Evolutionary conservation across 2,329 filamentous ascomycete genomes (phyloP).

Genomic region (Paracorniculantispora psalliotae): DNA sequence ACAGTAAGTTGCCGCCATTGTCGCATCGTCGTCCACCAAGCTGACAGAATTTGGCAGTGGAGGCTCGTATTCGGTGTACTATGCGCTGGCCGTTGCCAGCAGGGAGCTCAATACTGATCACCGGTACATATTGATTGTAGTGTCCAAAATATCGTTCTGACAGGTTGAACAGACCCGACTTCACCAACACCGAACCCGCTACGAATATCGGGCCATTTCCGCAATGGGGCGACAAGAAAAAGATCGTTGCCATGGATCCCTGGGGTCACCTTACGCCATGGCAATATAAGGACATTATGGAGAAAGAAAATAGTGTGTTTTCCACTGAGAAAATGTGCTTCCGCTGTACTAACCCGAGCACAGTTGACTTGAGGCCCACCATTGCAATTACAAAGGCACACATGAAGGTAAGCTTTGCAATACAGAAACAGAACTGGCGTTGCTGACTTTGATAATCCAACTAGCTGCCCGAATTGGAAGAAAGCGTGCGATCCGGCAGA

Average conservation of each 20-base stretch:
- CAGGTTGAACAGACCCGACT: conserved; percentile 44
- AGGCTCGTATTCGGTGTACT: conserved; percentile 94
- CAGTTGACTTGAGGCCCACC: conserved; percentile 79
- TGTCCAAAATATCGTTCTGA: background rate
- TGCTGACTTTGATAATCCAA: conserved; percentile 9
- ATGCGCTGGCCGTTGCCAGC: conserved; percentile 86
- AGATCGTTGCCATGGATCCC: conserved; percentile 97
- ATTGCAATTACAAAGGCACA: conserved; percentile 90
- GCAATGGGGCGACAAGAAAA: conserved; percentile 83
- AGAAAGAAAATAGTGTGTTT: conserved; percentile 60
- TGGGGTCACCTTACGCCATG: conserved; percentile 82
- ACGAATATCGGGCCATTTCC: conserved; percentile 82
- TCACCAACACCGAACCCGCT: conserved; percentile 81
- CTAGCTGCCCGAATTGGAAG: conserved; percentile 81
- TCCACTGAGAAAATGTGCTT: too few relatives aligned
- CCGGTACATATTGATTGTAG: conserved; percentile 38
- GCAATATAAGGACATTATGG: conserved; percentile 74
- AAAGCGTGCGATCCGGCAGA: conserved; percentile 75
- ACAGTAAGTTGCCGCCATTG: conserved; percentile 27
- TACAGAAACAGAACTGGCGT: background rate
- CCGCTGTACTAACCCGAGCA: conserved; percentile 12
- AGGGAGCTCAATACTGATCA: conserved; percentile 83
- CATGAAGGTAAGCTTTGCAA: conserved; percentile 59
- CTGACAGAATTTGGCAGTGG: conserved; percentile 41
- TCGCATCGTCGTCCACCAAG: background rate